These are phyloP conservation scores for Orychophragmus violaceus DNA, from an alignment of 345 rosid species.

Conservation along the genomic window DNA sequence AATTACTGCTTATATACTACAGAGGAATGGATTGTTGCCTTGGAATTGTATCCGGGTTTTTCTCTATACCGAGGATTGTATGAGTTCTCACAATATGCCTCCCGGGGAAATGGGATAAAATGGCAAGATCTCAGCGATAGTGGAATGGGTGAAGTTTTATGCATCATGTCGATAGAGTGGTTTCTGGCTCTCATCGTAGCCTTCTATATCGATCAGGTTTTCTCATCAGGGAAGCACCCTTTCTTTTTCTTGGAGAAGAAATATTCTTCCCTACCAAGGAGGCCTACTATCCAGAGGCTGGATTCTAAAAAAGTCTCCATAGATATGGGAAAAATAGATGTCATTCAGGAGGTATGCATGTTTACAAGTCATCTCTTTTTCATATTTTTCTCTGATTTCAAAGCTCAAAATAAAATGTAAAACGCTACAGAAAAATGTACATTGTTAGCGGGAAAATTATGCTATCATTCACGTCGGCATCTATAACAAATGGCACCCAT, in stretches of 20 bases:
- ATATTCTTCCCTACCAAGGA: slow-evolving; percentile 28
- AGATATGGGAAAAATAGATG: slow-evolving; percentile 75
- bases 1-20: not conserved
- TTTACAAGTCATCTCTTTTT: not conserved
- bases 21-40: slow-evolving; percentile 52
- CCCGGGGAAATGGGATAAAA: slow-evolving; percentile 54
- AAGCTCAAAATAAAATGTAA: not conserved
- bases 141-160: slow-evolving; percentile 58
- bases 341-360: slow-evolving; percentile 44
- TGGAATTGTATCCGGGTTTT: slow-evolving; percentile 93
- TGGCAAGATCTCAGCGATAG: slow-evolving; percentile 61
- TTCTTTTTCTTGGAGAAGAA: slow-evolving; percentile 47
- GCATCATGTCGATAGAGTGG: slow-evolving; percentile 74
- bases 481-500: no score
- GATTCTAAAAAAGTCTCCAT: slow-evolving; percentile 45
- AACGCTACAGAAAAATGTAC: no score
- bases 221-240: slow-evolving; percentile 47
- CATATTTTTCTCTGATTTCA: not conserved
- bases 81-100: slow-evolving; percentile 55
- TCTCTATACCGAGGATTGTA: slow-evolving; percentile 82
- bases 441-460: no score
- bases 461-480: no score
- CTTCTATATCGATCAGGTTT: slow-evolving; percentile 50
- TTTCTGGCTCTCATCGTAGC: slow-evolving; percentile 49
- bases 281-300: slow-evolving; percentile 44